Base-by-base conservation (phyloP, 768 basidiomycete species). In the Naganishia randhawae region DNA sequence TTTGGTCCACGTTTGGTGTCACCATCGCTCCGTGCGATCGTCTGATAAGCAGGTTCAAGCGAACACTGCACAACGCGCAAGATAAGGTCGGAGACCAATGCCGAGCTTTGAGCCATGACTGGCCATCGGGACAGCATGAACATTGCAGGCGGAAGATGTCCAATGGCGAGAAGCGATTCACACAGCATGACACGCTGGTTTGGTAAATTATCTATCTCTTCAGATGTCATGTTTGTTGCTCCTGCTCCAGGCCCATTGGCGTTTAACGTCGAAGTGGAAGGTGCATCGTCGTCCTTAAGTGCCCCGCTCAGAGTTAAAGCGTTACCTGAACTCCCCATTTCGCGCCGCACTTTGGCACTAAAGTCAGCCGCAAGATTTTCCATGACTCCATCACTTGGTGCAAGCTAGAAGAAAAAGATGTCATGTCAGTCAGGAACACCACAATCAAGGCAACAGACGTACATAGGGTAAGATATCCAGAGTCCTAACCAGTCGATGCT, bases 401-500 rank as follows among this genome's bases (percentile, higher is more conserved):
- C 83, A 35, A 93, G 81, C 90, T 92, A 63, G 39, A 35, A 64
- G 51, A 68, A 22, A 35, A 42, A 31, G 25, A 50, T n/a, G 7
- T 5, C 32, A 25, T 13, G 22, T 51, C 11, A 45, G 32, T 3
- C 22, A 27, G 32, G 33, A 14, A 33, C 1, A 17, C 17, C 22
- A 37, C 9, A 17, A 22, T 27, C 8, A 16, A 61, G 2, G 17
- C 7, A 32, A n/a, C 27, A 33, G 29, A 22, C 53, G 35, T 75
- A 94, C 92, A 81, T 98, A 94, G n/a, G 90, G 86, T 81, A 92
- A 92, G 13, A 99, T 80, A 76, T 96, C 95, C 75, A 92, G 88
- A 10, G 95, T 80, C 3, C 87, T 85, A 66, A 98, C 85, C 75
- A 94, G 89, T 1, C 89, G 89, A 80, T 97, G 90, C 29, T 90